Percentiles rank a stretch among this genome's conserved stretches.
phyloP scores from a whole-genome alignment of 1,284 basidiomycete genomes.

The Neolentinus lepideus region DNA sequence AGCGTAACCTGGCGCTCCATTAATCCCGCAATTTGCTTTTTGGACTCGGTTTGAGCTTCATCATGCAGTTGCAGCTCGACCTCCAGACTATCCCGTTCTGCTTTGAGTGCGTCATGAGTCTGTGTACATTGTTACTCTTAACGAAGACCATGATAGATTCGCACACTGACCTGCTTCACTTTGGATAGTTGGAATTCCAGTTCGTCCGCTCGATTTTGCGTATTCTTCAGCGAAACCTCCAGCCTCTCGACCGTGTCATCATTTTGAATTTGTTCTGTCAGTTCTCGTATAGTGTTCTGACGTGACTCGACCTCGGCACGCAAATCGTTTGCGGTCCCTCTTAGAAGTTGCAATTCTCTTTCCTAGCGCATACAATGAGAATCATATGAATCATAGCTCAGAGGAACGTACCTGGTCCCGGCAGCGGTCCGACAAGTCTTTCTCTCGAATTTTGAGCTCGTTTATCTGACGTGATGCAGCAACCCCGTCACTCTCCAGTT shows the following conservation, averaged over 20 bases:
- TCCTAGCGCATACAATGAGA: conserved; percentile 32
- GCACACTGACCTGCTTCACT: conserved; percentile 54
- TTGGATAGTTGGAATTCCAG: conserved; percentile 74
- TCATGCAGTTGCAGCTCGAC: conserved; percentile 32
- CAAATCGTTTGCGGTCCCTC: conserved; percentile 44
- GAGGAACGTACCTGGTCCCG: conserved; percentile 49
- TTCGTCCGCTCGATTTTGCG: conserved; percentile 73
- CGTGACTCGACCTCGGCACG: conserved; percentile 45
- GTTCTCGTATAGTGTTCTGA: conserved; percentile 52
- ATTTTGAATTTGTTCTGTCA: conserved; percentile 74
- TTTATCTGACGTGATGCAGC: conserved; percentile 26
- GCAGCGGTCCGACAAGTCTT: conserved; percentile 45
- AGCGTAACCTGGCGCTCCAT: conserved; percentile 32
- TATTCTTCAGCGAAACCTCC: conserved; percentile 64
- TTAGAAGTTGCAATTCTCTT: conserved; percentile 58
- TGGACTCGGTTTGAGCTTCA: conserved; percentile 38
- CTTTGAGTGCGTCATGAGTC: conserved; percentile 49
- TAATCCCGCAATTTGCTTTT: conserved; percentile 36
- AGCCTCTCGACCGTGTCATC: conserved; percentile 72
- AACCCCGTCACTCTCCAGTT: conserved; percentile 30
- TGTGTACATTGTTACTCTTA: conserved; percentile 20
- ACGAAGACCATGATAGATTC: neutral
- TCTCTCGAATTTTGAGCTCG: conserved; percentile 41
- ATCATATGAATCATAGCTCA: neutral
- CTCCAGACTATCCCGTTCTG: conserved; percentile 51